Evolutionary conservation across 2,329 filamentous ascomycete genomes (phyloP).

Genomic region (Xylaria sp.): DNA sequence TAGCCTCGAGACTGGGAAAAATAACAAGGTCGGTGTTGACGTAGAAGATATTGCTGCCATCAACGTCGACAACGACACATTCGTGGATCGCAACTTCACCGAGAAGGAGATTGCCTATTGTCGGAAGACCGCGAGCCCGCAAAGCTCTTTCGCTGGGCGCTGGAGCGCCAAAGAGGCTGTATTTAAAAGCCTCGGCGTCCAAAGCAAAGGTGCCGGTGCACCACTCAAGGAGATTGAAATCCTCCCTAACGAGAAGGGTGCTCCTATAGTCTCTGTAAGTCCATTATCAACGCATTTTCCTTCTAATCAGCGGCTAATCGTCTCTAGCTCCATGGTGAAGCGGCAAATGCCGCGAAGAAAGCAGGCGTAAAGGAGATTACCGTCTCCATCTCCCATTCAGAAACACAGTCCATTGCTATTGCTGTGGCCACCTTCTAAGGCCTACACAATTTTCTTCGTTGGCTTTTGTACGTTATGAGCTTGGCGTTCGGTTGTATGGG

Average conservation of each 20-base stretch:
- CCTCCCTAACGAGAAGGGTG: conserved; percentile 79
- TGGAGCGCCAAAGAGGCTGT: conserved; percentile 99
- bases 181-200: conserved; percentile 94
- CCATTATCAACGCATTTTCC: conserved; percentile 8
- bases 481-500: conserved; percentile 24
- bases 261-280: conserved; percentile 85
- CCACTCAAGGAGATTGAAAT: conserved; percentile 96
- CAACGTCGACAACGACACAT: conserved; percentile 94
- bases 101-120: conserved; percentile 86
- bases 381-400: conserved; percentile 96
- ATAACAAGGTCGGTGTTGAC: conserved; percentile 90
- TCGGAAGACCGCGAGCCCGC: conserved; percentile 78
- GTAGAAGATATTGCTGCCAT: conserved; percentile 88
- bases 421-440: conserved; percentile 81
- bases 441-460: not conserved
- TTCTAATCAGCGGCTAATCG: conserved; percentile 51
- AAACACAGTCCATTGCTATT: conserved; percentile 92
- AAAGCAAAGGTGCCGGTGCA: conserved; percentile 87
- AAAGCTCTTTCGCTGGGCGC: conserved; percentile 91
- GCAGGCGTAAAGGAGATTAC: conserved; percentile 88
- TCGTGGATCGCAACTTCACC: conserved; percentile 95
- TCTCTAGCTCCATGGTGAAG: conserved; percentile 82
- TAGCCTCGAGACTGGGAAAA: conserved; percentile 58
- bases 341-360: conserved; percentile 82
- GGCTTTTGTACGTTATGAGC: conserved; percentile 31